These are phyloP conservation scores for Senna tora DNA, from an alignment of 306 rosid species.

Conservation along the genomic window DNA sequence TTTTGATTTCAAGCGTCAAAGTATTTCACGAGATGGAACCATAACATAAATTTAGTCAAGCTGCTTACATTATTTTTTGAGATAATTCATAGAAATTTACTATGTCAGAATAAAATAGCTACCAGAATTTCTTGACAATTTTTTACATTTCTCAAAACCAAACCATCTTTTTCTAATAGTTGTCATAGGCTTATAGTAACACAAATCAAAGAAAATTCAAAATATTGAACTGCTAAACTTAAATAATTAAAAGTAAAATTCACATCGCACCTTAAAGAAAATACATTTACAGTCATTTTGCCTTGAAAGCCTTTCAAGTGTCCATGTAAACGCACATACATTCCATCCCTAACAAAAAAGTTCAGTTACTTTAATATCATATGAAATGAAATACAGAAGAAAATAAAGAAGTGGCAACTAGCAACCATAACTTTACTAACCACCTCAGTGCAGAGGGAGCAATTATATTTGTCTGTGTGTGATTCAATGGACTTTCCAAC, in stretches of 20 bases:
- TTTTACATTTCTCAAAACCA: constrained; percentile 1
- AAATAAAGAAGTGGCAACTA: constrained; percentile 1
- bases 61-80: neutral
- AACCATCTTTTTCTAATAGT: neutral
- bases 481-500: neutral
- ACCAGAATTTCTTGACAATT: neutral
- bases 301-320: constrained; percentile 84
- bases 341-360: constrained; percentile 64
- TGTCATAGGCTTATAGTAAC: neutral
- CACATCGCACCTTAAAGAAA: constrained; percentile 64
- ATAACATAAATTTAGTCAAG: neutral
- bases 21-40: neutral
- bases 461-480: neutral
- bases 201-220: constrained; percentile 18
- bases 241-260: constrained; percentile 9
- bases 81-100: neutral
- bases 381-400: constrained; percentile 3
- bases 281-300: constrained; percentile 64
- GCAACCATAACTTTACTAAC: constrained; percentile 6
- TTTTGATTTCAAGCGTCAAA: neutral
- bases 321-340: constrained; percentile 83
- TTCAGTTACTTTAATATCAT: neutral
- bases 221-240: constrained; percentile 29
- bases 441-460: constrained; percentile 1
- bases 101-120: neutral